These are phyloP conservation scores for Albophoma yamanashiensis DNA, from an alignment of 2,329 filamentous ascomycete genomes.

Conservation along the genomic window DNA sequence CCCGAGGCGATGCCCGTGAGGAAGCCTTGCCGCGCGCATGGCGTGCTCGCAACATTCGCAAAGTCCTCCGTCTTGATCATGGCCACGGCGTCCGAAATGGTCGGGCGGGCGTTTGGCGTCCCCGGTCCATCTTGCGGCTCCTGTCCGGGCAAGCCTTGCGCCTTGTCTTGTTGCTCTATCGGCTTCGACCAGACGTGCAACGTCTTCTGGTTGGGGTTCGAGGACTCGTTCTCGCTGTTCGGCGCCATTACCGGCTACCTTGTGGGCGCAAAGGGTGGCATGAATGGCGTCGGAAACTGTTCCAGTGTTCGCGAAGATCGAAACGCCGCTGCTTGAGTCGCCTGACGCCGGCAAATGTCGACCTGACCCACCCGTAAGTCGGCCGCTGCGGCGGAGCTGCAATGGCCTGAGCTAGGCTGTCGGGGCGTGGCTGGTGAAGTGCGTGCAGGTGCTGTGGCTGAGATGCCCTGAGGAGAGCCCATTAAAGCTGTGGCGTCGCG, in stretches of 20 bases:
- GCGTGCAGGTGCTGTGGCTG: conserved; percentile 5
- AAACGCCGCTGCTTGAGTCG: not conserved
- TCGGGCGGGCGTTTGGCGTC: conserved; percentile 18
- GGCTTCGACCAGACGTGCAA: conserved; percentile 26
- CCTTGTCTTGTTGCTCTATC: conserved; percentile 13
- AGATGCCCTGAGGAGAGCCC: conserved; percentile 10
- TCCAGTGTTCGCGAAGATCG: not conserved
- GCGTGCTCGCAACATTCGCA: conserved; percentile 61
- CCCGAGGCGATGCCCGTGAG: conserved; percentile 75
- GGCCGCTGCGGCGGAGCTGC: not conserved
- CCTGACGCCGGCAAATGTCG: not conserved
- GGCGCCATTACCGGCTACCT: conserved; percentile 25
- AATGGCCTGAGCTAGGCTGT: not conserved
- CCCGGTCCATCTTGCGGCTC: conserved; percentile 6
- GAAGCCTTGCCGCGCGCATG: conserved; percentile 75
- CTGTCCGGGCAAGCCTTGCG: conserved; percentile 5
- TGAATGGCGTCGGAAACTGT: not conserved
- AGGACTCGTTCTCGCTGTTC: conserved; percentile 15
- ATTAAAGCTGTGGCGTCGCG: conserved; percentile 20
- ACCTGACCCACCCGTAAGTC: not conserved
- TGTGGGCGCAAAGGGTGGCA: conserved; percentile 2
- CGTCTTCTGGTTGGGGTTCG: conserved; percentile 16
- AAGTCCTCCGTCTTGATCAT: conserved; percentile 61
- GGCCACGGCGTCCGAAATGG: conserved; percentile 50
- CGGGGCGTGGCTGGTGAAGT: not conserved